Base-by-base conservation (phyloP, 1,284 basidiomycete species). In the Malassezia yamatoensis region DNA sequence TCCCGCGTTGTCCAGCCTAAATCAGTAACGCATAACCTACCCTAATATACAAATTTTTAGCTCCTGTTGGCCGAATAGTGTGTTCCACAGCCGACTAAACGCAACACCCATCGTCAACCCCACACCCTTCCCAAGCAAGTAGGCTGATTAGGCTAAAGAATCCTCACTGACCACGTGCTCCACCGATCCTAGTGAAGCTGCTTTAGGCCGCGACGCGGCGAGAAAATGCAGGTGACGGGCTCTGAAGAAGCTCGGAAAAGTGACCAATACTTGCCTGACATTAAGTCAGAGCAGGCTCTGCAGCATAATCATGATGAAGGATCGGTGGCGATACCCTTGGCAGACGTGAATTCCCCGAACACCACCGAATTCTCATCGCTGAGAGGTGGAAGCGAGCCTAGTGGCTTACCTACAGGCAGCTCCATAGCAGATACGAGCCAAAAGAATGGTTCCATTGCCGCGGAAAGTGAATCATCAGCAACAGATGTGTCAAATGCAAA, bases 11-110 rank as follows among this genome's bases (percentile, higher is more conserved):
- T 79, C 18, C 61, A 62, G 52, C 2, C 16, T 49, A 9, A n/a
- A 1, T n/a, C 49, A 37, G 42, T 7, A 40, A 33, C 13, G 29
- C 58, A 16, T 15, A 16, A 47, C 68, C n/a, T 61, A 64, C 55
- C 70, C 70, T 32, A 72, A 60, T 39, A 72, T 71, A 49, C 69
- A 71, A 38, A 72, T 76, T 64, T 80, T 80, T 46, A 78, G 75
- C 71, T 80, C 78, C 49, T 75, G 74, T 43, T 72, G 71, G 24
- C 77, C 72, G 60, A 80, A 79, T 33, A 80, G 69, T n/a, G 74
- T 69, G 35, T 70, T 62, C 78, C 78, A 79, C 38, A 80, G 62
- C 18, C 68, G 66, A 57, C 66, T 68, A 52, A 70, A 66, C 34
- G 70, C 70, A 44, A 72, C 66, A 40, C 70, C 70, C 70, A 72